Conservation (phyloP, 2,329 filamentous ascomycete species). For the Arthroderma sp. region DNA sequence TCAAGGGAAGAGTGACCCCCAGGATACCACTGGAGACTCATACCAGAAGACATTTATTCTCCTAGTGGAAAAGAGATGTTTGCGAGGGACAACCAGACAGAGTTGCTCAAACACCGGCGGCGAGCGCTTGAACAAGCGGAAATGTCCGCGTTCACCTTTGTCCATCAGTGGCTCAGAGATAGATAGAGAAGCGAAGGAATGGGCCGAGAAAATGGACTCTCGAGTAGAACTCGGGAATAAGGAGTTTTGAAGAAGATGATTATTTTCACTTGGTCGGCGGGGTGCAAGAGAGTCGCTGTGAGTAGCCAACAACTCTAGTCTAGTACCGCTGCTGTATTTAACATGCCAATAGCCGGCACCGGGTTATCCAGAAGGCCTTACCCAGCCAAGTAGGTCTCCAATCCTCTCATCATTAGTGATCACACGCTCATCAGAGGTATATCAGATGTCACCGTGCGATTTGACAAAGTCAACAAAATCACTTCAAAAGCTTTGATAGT, state of each 20-base stretch:
- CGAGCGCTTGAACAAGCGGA: constrained; percentile 35
- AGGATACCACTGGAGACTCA: neutral
- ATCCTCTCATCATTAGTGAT: no score
- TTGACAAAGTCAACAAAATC: no score
- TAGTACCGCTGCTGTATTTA: no score
- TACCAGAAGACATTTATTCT: neutral
- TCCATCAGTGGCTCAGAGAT: constrained; percentile 31
- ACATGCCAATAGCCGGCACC: no score
- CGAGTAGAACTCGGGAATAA: constrained; percentile 34
- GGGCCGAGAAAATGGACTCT: constrained; percentile 32
- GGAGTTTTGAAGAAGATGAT: constrained; percentile 31
- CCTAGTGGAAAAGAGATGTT: neutral
- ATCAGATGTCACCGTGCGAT: no score
- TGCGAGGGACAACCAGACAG: constrained; percentile 23
- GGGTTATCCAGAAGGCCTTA: no score
- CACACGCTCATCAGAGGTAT: no score
- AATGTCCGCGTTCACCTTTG: constrained; percentile 33
- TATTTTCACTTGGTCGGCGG: no score
- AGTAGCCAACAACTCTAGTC: no score
- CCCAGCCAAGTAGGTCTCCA: no score
- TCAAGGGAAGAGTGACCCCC: neutral
- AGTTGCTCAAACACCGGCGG: constrained; percentile 33
- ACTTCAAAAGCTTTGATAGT: no score
- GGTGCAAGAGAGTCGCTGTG: no score
- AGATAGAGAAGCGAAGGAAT: constrained; percentile 25